A percentile compares a stretch with the other conserved stretches of the same genome.
Conservation (phyloP, 805 yeast genomes). For the Kurtzmaniella cleridarum region DNA sequence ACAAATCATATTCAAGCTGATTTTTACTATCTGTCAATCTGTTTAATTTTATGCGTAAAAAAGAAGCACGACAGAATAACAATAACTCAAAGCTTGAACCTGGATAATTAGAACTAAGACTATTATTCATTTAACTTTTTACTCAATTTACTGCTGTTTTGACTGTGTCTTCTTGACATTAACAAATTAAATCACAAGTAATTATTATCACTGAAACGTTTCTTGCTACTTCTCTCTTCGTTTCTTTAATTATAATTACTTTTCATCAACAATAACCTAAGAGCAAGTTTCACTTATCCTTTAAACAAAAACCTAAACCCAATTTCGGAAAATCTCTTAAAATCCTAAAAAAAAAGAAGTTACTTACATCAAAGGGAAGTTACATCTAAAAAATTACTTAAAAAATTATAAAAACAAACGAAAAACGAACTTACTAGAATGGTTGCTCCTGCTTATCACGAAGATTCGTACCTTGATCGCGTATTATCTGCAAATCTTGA, state of each 20-base stretch:
- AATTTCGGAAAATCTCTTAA: constrained; percentile 1
- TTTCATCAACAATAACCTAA: constrained; percentile 11
- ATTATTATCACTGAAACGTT: constrained; percentile 29
- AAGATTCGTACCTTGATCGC: constrained; percentile 63
- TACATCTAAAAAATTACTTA: not conserved
- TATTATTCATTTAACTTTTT: constrained; percentile 11
- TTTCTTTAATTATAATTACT: constrained; percentile 23
- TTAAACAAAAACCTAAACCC: constrained; percentile 8
- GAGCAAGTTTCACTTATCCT: constrained; percentile 36
- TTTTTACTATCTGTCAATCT: too few relatives aligned
- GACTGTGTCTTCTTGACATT: constrained; percentile 31
- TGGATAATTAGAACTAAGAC: constrained; percentile 25
- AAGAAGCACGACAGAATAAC: constrained; percentile 35
- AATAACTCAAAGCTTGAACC: constrained; percentile 33
- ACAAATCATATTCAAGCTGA: too few relatives aligned
- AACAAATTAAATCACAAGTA: constrained; percentile 10
- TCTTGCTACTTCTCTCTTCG: constrained; percentile 47
- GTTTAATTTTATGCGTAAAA: constrained; percentile 37
- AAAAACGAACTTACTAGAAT: constrained; percentile 11
- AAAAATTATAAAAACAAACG: constrained; percentile 1
- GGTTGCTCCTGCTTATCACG: constrained; percentile 39
- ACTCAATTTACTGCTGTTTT: constrained; percentile 14
- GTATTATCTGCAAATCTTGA: constrained; percentile 74
- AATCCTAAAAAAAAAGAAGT: constrained; percentile 1
- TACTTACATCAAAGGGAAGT: constrained; percentile 4